Percentiles rank a stretch among this genome's conserved stretches.
Evolutionary conservation across 805 yeast genomes (phyloP).

Genomic region (Myxozyma melibiosi): DNA sequence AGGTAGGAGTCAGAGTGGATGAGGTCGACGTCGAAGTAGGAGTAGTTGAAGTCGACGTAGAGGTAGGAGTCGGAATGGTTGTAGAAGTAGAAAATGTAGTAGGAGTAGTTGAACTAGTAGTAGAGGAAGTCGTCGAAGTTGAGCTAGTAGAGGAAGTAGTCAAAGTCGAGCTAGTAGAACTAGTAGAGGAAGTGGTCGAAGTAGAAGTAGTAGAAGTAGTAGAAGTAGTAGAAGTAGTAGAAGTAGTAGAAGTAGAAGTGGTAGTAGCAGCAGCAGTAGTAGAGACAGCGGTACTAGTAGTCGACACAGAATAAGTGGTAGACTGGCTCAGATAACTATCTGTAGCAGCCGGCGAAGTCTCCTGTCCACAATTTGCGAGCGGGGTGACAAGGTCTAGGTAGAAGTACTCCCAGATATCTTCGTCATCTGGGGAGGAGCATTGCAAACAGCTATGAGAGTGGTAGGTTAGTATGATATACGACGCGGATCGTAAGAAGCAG

Average conservation of each 20-base stretch:
- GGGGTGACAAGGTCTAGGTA: background rate
- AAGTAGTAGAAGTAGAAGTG: background rate
- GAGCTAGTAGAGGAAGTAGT: background rate
- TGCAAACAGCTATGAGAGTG: constrained; percentile 6
- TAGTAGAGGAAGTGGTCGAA: background rate
- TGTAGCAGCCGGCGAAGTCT: background rate
- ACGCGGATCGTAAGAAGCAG: no score
- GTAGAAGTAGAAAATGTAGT: background rate
- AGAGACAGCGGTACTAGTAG: no score
- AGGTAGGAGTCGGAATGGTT: background rate
- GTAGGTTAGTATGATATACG: background rate
- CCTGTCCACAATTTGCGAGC: constrained; percentile 8
- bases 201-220: background rate
- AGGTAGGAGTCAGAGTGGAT: background rate
- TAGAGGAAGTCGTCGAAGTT: background rate
- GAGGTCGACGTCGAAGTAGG: background rate
- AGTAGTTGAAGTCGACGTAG: background rate
- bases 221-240: background rate
- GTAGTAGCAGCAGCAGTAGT: no score
- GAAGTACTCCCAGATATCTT: constrained; percentile 12
- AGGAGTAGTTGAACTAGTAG: background rate
- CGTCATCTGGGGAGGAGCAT: constrained; percentile 13
- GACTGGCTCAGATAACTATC: background rate
- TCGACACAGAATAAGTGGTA: background rate
- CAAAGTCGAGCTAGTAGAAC: background rate